Conservation (phyloP, 2,329 filamentous ascomycete species). For the Proliferodiscus dingleyae region DNA sequence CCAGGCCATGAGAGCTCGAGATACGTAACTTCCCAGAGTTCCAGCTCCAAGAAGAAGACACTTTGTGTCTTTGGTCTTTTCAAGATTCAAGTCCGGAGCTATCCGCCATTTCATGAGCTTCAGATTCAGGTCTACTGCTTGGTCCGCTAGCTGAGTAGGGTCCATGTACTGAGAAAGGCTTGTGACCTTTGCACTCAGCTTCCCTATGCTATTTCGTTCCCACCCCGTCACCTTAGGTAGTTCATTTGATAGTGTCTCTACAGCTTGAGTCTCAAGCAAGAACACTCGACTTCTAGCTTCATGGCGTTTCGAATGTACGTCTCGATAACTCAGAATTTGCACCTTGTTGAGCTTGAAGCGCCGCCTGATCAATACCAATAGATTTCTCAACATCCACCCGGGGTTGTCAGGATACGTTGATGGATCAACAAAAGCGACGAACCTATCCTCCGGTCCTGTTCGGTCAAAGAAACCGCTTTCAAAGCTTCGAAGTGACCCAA, state of each 20-base stretch:
- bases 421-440: constrained; percentile 83
- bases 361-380: constrained; percentile 78
- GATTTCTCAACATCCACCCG: constrained; percentile 88
- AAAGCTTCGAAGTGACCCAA: constrained; percentile 71
- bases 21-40: constrained; percentile 90
- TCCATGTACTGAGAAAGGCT: constrained; percentile 94
- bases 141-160: constrained; percentile 78
- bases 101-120: constrained; percentile 99
- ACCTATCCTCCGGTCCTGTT: constrained; percentile 67
- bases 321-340: constrained; percentile 86
- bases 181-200: constrained; percentile 71
- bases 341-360: constrained; percentile 72
- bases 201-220: constrained; percentile 78
- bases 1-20: constrained; percentile 89
- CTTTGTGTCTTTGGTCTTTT: constrained; percentile 81
- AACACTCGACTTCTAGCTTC: constrained; percentile 79
- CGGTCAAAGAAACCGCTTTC: constrained; percentile 84
- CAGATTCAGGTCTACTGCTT: constrained; percentile 91
- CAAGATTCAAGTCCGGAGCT: constrained; percentile 79
- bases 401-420: constrained; percentile 85
- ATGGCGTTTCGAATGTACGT: constrained; percentile 71
- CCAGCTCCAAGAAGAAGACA: constrained; percentile 89
- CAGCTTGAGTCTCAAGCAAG: constrained; percentile 32
- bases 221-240: constrained; percentile 93
- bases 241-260: constrained; percentile 29